These are phyloP conservation scores for Leucogyrophana mollusca DNA, from an alignment of 768 basidiomycete genomes.

Conservation along the genomic window DNA sequence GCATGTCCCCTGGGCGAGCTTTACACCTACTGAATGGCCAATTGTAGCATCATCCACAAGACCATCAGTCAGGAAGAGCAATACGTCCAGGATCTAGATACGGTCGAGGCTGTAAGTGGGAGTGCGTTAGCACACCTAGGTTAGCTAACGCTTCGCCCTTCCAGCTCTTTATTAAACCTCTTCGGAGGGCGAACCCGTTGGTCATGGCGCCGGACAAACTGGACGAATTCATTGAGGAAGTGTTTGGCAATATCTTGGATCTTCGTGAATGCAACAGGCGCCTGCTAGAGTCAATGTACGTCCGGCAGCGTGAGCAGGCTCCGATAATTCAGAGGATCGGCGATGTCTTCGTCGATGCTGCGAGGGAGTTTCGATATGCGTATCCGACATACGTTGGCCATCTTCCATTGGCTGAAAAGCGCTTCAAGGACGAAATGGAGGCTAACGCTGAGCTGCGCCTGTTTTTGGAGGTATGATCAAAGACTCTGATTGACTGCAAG, in stretches of 20 bases:
- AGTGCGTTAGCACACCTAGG: too few species aligned
- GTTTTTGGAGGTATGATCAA: conserved; percentile 72
- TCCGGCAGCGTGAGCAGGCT: conserved; percentile 80
- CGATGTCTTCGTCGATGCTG: conserved; percentile 84
- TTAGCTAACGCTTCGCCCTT: not conserved
- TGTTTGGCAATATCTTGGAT: conserved; percentile 87
- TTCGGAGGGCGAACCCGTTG: conserved; percentile 50
- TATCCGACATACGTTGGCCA: conserved; percentile 88
- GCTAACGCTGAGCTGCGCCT: conserved; percentile 76
- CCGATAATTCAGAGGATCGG: conserved; percentile 85
- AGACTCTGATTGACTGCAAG: not conserved
- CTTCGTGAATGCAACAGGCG: conserved; percentile 81
- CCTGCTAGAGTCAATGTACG: conserved; percentile 82
- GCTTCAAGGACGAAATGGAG: conserved; percentile 84
- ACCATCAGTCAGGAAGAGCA: conserved; percentile 87
- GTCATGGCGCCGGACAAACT: conserved; percentile 57
- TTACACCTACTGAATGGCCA: not conserved
- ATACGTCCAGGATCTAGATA: conserved; percentile 84
- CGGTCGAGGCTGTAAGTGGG: conserved; percentile 66
- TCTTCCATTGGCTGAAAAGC: conserved; percentile 81
- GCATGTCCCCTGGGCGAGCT: too few species aligned
- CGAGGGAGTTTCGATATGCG: conserved; percentile 81
- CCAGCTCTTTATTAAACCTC: conserved; percentile 55
- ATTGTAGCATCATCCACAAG: conserved; percentile 70
- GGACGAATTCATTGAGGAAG: conserved; percentile 84